These are phyloP conservation scores for Boletus eberwhitei DNA, from an alignment of 768 basidiomycete genomes.

Conservation along the genomic window DNA sequence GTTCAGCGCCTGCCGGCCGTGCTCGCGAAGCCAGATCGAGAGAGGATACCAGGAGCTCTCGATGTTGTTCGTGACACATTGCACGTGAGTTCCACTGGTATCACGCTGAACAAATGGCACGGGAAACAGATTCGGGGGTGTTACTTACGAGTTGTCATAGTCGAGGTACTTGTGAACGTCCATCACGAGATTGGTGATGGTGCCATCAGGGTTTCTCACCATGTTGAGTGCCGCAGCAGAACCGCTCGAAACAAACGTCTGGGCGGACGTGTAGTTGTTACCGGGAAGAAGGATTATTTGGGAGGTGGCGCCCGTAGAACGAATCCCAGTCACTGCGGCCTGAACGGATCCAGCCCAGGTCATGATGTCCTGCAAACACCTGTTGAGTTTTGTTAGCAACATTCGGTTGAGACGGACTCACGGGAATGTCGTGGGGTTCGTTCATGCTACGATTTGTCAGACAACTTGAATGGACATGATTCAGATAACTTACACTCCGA, in stretches of 20 bases:
- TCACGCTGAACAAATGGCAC: background rate
- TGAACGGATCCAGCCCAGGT: constrained; percentile 53
- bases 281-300: constrained; percentile 61
- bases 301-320: constrained; percentile 45
- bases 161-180: constrained; percentile 67
- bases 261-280: constrained; percentile 53
- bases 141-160: constrained; percentile 47
- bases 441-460: constrained; percentile 45
- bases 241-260: constrained; percentile 47
- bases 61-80: constrained; percentile 56
- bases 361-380: constrained; percentile 30
- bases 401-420: background rate
- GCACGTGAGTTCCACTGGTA: constrained; percentile 36
- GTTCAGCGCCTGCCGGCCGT: constrained; percentile 53
- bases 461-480: background rate
- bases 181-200: constrained; percentile 45
- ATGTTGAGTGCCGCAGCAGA: constrained; percentile 46
- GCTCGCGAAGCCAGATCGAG: constrained; percentile 45
- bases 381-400: background rate
- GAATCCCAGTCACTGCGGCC: constrained; percentile 60
- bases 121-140: background rate
- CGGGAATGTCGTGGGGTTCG: constrained; percentile 57
- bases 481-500: constrained; percentile 41
- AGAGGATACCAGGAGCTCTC: constrained; percentile 44
- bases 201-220: constrained; percentile 47